These are phyloP conservation scores for Grosmannia serpens DNA, from an alignment of 2,329 filamentous ascomycete species.

Conservation along the genomic window DNA sequence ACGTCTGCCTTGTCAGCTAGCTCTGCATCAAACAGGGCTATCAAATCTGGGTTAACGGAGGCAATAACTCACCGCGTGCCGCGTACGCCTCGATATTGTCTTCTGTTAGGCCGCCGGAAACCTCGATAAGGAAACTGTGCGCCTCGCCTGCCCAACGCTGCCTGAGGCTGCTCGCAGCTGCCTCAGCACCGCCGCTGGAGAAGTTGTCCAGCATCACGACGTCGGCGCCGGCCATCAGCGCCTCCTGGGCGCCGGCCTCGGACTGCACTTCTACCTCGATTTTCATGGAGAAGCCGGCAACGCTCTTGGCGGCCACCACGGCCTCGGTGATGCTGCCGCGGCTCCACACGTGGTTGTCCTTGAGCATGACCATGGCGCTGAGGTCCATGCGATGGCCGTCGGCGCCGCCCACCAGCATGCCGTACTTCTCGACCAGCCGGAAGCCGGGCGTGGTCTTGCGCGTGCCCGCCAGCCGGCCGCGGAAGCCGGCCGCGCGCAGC, in stretches of 20 bases:
- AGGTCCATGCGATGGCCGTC: conserved; percentile 89
- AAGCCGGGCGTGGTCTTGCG: conserved; percentile 96
- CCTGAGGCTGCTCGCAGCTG: conserved; percentile 65
- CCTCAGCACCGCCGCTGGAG: conserved; percentile 55
- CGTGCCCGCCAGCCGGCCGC: conserved; percentile 80
- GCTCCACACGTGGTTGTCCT: conserved; percentile 97
- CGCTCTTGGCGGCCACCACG: conserved; percentile 70
- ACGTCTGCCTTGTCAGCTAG: conserved; percentile 46
- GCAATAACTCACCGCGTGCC: conserved; percentile 46
- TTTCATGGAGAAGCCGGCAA: conserved; percentile 83
- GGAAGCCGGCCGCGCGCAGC: conserved; percentile 58
- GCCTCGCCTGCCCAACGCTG: conserved; percentile 64
- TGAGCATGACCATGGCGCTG: conserved; percentile 93
- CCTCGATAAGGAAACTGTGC: conserved; percentile 67
- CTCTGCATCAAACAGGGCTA: not conserved
- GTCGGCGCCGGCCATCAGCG: conserved; percentile 81
- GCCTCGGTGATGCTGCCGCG: conserved; percentile 77
- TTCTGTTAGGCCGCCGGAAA: conserved; percentile 78
- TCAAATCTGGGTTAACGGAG: not conserved
- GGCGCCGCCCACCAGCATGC: conserved; percentile 86
- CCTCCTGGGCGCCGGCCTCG: conserved; percentile 81
- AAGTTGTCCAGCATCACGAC: conserved; percentile 99
- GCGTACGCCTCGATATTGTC: conserved; percentile 76
- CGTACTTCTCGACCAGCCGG: conserved; percentile 93
- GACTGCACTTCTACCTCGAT: conserved; percentile 92